These are phyloP conservation scores for Sporothrix luriei DNA, from an alignment of 2,329 filamentous ascomycete genomes.

Conservation along the genomic window DNA sequence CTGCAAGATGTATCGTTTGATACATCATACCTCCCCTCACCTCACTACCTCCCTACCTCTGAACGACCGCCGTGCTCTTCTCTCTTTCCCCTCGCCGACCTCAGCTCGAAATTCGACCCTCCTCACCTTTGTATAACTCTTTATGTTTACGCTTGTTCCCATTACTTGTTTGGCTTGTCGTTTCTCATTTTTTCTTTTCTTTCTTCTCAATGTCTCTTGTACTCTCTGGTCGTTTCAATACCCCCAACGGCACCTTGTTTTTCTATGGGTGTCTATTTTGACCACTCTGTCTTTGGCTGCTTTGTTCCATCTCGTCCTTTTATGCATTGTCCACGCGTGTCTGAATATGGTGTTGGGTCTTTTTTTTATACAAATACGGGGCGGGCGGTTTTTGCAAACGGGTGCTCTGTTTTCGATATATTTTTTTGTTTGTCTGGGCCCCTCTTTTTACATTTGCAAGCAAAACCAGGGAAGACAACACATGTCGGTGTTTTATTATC, in stretches of 20 bases:
- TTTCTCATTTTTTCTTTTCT: conserved; percentile 1
- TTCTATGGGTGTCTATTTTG: conserved; percentile 4
- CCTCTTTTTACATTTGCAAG: background rate
- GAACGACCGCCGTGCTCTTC: background rate
- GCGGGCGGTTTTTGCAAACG: background rate
- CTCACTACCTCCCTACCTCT: background rate
- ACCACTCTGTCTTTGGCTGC: background rate
- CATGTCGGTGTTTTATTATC: background rate
- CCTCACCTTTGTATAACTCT: background rate
- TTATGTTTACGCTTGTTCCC: conserved; percentile 19
- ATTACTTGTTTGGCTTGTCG: background rate
- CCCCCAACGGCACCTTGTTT: conserved; percentile 28
- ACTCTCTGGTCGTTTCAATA: conserved; percentile 23
- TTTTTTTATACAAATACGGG: background rate
- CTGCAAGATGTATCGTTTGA: background rate
- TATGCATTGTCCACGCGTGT: background rate
- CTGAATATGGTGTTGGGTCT: conserved; percentile 7
- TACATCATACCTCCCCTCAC: background rate
- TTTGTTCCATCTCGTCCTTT: background rate
- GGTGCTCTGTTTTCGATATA: background rate
- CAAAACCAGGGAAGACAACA: background rate
- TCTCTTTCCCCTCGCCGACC: background rate
- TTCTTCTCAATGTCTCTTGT: conserved; percentile 5
- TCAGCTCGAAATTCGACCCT: too few relatives aligned
- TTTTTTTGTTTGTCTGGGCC: background rate